Conservation (phyloP, 352 stramenopile species). For the Nannochloropsis limnetica region DNA sequence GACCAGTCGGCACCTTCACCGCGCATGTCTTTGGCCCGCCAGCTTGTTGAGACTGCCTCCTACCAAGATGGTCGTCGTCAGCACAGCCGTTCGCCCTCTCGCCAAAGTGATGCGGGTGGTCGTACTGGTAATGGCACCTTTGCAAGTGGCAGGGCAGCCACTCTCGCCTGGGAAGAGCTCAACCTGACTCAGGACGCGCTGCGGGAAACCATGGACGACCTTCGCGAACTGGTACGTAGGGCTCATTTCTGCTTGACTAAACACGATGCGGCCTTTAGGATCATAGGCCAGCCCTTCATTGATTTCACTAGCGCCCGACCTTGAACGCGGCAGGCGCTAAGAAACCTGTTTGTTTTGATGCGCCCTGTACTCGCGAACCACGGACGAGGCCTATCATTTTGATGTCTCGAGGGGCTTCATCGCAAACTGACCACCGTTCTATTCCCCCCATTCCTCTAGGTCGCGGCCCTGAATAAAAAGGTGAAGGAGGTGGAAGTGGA, state of each 20-base stretch:
- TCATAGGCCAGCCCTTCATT: not conserved
- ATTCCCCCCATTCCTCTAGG: not conserved
- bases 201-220: constrained; percentile 9
- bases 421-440: not conserved
- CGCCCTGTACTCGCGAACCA: not conserved
- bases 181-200: not conserved
- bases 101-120: not conserved
- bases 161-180: not conserved
- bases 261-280: not conserved
- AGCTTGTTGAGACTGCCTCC: not conserved
- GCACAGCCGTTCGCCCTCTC: not conserved
- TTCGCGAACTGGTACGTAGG: constrained; percentile 10
- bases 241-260: not conserved
- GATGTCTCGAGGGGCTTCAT: not conserved
- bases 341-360: not conserved
- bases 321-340: not conserved
- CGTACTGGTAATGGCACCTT: not conserved
- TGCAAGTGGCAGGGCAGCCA: not conserved
- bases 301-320: not conserved
- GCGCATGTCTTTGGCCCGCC: not conserved
- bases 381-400: not conserved
- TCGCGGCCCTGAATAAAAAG: not conserved
- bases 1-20: not conserved
- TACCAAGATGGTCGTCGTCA: not conserved
- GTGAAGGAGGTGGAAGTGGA: constrained; percentile 24